Conservation (phyloP, 2,329 filamentous ascomycete genomes). For the Ascocoryne sarcoides region DNA sequence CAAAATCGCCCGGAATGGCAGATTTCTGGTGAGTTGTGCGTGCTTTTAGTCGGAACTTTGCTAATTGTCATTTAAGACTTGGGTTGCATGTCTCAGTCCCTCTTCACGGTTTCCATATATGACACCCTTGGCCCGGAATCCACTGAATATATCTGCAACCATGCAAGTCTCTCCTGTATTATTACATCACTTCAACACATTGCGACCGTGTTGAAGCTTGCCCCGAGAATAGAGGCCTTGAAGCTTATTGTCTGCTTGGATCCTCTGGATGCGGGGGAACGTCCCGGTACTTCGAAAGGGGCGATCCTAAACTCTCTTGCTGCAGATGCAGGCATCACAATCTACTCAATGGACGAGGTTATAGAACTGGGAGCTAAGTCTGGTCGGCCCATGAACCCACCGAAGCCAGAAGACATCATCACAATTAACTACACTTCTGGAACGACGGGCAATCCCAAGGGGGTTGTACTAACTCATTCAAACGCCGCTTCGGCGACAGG, state of each 20-base stretch:
- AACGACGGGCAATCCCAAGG: slow-evolving; percentile 75
- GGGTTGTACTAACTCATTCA: slow-evolving; percentile 72
- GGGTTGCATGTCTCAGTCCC: slow-evolving; percentile 74
- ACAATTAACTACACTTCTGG: slow-evolving; percentile 91
- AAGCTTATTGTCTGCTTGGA: slow-evolving; percentile 88
- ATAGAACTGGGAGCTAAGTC: slow-evolving; percentile 70
- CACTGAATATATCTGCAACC: slow-evolving; percentile 93
- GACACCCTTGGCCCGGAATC: slow-evolving; percentile 88
- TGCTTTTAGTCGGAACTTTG: background rate
- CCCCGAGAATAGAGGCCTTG: slow-evolving; percentile 64
- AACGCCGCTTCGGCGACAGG: slow-evolving; percentile 70
- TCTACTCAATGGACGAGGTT: slow-evolving; percentile 72
- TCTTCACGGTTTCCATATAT: slow-evolving; percentile 90
- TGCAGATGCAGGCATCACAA: slow-evolving; percentile 61
- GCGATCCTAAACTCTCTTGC: slow-evolving; percentile 71
- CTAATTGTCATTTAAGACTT: slow-evolving; percentile 51
- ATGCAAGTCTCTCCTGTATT: slow-evolving; percentile 67
- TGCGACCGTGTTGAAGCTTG: slow-evolving; percentile 70
- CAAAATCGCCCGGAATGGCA: slow-evolving; percentile 88
- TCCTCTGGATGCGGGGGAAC: slow-evolving; percentile 70
- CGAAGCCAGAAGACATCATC: slow-evolving; percentile 64
- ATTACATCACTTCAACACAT: slow-evolving; percentile 75
- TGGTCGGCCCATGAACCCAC: slow-evolving; percentile 61
- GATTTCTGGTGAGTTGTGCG: slow-evolving; percentile 51
- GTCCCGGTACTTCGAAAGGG: slow-evolving; percentile 67